phyloP scores from a whole-genome alignment of 1,139 yeast species.

The Geotrichum cucujoidarum region DNA sequence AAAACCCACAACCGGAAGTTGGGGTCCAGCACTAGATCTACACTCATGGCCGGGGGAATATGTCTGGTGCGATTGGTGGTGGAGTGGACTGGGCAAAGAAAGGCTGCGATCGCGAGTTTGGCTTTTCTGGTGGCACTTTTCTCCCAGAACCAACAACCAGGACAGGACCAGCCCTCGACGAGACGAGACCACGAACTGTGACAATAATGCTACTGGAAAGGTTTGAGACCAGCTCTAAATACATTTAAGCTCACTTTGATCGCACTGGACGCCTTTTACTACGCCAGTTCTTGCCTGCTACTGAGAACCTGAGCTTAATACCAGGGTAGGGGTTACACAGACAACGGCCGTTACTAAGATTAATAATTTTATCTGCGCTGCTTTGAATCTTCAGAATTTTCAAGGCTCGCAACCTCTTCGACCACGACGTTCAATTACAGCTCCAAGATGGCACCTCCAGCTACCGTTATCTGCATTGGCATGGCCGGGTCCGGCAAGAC shows the following conservation, averaged over 20 bases:
- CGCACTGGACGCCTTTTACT: too few species aligned
- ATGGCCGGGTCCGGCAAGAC: slow-evolving; percentile 99
- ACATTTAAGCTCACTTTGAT: too few species aligned
- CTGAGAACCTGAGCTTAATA: neutral
- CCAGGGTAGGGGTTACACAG: neutral
- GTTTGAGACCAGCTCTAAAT: too few species aligned
- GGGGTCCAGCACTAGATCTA: slow-evolving; percentile 71
- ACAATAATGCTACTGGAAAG: too few species aligned
- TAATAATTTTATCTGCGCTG: neutral
- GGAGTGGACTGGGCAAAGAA: neutral
- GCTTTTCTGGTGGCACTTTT: neutral
- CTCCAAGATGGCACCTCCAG: slow-evolving; percentile 19
- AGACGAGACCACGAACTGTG: too few species aligned
- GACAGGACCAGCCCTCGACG: too few species aligned
- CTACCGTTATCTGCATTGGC: slow-evolving; percentile 69
- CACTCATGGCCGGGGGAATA: too few species aligned
- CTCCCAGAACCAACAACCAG: too few species aligned
- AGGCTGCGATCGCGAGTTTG: neutral
- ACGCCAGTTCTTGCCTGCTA: too few species aligned
- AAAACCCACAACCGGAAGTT: slow-evolving; percentile 84
- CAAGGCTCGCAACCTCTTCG: too few species aligned
- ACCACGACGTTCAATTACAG: too few species aligned
- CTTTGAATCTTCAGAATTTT: neutral
- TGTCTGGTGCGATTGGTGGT: neutral
- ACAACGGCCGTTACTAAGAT: neutral